phyloP scores from a whole-genome alignment of 2,329 filamentous ascomycete species.

The Chaetothyriales sp. region DNA sequence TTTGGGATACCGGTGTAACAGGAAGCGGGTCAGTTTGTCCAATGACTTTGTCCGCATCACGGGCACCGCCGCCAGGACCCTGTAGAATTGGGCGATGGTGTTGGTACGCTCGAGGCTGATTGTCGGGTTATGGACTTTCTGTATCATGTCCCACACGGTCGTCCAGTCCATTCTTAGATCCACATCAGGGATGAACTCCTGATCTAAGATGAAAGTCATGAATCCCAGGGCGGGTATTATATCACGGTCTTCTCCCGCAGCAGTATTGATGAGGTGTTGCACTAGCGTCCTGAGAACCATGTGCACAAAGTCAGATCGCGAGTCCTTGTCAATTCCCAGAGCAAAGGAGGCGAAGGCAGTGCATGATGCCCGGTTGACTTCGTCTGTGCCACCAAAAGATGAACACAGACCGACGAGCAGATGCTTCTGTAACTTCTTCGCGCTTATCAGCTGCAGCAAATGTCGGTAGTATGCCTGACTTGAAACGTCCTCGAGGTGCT shows the following conservation, averaged over 20 bases:
- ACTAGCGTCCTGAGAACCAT: constrained; percentile 37
- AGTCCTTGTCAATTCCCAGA: constrained; percentile 9
- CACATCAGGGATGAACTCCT: constrained; percentile 21
- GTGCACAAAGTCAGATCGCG: constrained; percentile 3
- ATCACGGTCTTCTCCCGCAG: constrained; percentile 50
- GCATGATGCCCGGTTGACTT: constrained; percentile 28
- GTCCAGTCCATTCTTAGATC: constrained; percentile 25
- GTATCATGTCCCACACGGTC: constrained; percentile 50
- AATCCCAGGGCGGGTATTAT: constrained; percentile 64
- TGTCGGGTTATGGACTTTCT: constrained; percentile 70
- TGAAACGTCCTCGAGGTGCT: constrained; percentile 32
- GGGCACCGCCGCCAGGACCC: constrained; percentile 5
- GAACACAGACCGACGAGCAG: constrained; percentile 30
- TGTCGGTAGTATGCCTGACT: constrained; percentile 29
- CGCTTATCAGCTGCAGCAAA: constrained; percentile 23
- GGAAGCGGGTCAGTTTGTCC: constrained; percentile 14
- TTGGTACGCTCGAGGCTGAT: constrained; percentile 68
- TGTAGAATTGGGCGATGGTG: constrained; percentile 66
- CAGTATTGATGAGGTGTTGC: constrained; percentile 35
- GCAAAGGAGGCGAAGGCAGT: constrained; percentile 27
- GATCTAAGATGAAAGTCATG: constrained; percentile 60
- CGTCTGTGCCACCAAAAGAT: constrained; percentile 30
- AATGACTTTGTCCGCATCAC: constrained; percentile 5
- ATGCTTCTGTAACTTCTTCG: constrained; percentile 24
- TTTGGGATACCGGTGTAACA: constrained; percentile 16